Evolutionary conservation across 2,329 filamentous ascomycete species (phyloP), one percentile per base, ranked within the genome.

Genomic region (Pezicula rhizophila): DNA sequence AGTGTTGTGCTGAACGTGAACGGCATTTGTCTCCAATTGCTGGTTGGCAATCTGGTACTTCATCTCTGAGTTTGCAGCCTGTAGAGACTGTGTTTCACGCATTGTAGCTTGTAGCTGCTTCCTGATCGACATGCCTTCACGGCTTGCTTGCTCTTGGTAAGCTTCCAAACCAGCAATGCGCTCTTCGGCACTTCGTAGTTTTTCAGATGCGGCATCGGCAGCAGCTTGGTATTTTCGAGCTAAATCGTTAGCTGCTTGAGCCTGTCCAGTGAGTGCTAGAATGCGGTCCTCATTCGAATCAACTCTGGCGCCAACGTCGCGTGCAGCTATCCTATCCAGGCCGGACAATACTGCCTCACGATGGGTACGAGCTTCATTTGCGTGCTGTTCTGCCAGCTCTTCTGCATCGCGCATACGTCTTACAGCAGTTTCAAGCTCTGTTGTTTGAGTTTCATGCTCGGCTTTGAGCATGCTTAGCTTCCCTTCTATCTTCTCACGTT

Each of bases 101-200:
- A 96, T 76, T 4, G 88, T 83, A 23, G 82, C 78, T 65, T 97
- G 93, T 46, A 99, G 78, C 64, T 97, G 92, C 64, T 93, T 85
- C 47, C 93, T 83, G 56, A 97, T 89, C 33, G 84, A 82, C 47
- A 99, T 82, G 43, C 90, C 90, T 67, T 99, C 95, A 40, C 93
- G 82, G 67, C 91, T 97, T 4, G 91, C 87, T 68, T 99, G 93
- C 64, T 99, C 93, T 69, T 99, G 93, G 66, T 97, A 97, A 25
- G 90, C 89, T 67, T 99, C 93, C 3, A 99, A 78, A 6, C 93
- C 93, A 5, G 93, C 95, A 65, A 99, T 97, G 38, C 93, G 84
- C 71, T 97, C 95, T 69, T 99, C 95, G 3, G 93, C 93, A 50
- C 86, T 86, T 46, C 93, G 86, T 46, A 99, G 76, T 65, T 91